Percentiles rank a stretch among this genome's conserved stretches.
phyloP scores from a whole-genome alignment of 176 grass and related monocot species.

The Oryza coarctata region DNA sequence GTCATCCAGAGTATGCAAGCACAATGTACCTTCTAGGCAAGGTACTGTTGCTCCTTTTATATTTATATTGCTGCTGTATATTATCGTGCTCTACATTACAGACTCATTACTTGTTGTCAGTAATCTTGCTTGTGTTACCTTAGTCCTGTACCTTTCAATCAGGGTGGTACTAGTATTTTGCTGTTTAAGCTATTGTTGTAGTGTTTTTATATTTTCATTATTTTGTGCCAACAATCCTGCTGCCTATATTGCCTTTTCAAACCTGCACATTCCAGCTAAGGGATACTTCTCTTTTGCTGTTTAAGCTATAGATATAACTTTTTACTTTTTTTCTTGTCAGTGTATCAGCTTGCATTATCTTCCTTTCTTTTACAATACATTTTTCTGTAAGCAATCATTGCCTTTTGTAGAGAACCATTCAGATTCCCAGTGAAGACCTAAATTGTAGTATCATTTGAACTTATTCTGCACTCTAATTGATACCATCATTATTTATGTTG shows the following conservation, averaged over 20 bases:
- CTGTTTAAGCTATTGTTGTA: not conserved
- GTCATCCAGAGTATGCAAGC: constrained; percentile 72
- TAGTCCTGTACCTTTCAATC: not conserved
- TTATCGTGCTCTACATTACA: not conserved
- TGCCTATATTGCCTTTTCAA: not conserved
- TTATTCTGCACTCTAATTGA: not conserved
- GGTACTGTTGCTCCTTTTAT: constrained; percentile 48
- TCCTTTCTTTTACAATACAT: not conserved
- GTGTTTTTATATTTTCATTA: not conserved
- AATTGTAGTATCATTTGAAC: not conserved
- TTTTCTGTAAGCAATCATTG: not conserved
- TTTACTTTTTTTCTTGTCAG: not conserved
- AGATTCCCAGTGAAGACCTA: not conserved
- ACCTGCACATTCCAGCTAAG: not conserved
- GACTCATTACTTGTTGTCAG: constrained; percentile 18
- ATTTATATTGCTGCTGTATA: constrained; percentile 16
- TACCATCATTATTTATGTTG: not conserved
- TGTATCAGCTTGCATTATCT: not conserved
- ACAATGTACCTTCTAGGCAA: constrained; percentile 88
- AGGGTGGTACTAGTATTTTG: not conserved
- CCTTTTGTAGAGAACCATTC: not conserved
- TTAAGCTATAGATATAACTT: not conserved
- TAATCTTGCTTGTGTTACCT: not conserved
- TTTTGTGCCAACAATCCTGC: not conserved
- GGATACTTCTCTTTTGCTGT: not conserved